phyloP scores from a whole-genome alignment of 805 yeast genomes.

The Barnettozyma californica region DNA sequence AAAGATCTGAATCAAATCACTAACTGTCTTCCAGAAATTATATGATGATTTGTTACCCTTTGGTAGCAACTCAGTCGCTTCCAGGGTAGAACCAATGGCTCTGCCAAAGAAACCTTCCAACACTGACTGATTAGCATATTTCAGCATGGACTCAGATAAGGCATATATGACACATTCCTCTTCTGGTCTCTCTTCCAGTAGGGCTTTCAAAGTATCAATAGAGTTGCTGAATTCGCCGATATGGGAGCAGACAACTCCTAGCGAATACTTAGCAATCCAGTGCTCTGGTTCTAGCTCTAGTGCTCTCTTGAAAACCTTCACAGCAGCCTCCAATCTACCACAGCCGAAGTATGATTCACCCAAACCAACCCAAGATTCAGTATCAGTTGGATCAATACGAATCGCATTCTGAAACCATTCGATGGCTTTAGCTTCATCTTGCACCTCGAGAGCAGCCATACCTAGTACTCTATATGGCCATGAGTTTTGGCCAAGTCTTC shows the following conservation, averaged over 20 bases:
- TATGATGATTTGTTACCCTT: constrained; percentile 39
- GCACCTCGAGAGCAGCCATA: constrained; percentile 62
- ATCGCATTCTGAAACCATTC: constrained; percentile 86
- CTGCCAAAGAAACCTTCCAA: constrained; percentile 62
- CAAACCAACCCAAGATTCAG: constrained; percentile 87
- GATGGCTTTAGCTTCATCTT: constrained; percentile 72
- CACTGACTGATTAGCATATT: constrained; percentile 47
- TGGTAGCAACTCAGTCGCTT: constrained; percentile 40
- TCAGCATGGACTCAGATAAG: constrained; percentile 51
- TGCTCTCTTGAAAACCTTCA: constrained; percentile 73
- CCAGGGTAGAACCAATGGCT: constrained; percentile 44
- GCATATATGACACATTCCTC: constrained; percentile 49
- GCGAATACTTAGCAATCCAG: constrained; percentile 61
- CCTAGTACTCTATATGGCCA: constrained; percentile 95
- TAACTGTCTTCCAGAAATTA: constrained; percentile 61
- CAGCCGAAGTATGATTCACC: constrained; percentile 90
- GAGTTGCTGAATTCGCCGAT: constrained; percentile 66
- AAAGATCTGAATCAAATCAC: constrained; percentile 51
- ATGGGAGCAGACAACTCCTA: constrained; percentile 59
- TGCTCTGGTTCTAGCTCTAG: constrained; percentile 45
- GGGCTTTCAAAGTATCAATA: constrained; percentile 37
- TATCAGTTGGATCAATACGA: constrained; percentile 59
- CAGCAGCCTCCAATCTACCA: constrained; percentile 84
- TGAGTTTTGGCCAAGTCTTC: constrained; percentile 40
- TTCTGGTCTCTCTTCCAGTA: constrained; percentile 39